These are phyloP conservation scores for Elsinoe ampelina DNA, from an alignment of 2,329 filamentous ascomycete species.

Conservation along the genomic window DNA sequence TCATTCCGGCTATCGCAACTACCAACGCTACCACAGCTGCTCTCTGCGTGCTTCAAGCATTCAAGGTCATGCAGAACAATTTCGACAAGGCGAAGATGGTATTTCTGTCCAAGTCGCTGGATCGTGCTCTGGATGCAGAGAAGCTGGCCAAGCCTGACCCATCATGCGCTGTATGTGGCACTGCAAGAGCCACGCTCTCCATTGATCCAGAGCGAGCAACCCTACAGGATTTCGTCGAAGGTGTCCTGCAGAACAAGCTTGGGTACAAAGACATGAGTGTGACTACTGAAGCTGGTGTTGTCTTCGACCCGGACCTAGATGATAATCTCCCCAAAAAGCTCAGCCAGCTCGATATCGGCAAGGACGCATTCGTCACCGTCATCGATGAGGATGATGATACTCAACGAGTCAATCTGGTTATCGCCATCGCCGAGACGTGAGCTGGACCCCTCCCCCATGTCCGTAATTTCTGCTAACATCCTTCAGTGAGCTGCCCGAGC, in stretches of 20 bases:
- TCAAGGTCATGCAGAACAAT: conserved; percentile 74
- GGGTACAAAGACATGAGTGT: conserved; percentile 73
- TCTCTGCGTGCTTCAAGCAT: conserved; percentile 82
- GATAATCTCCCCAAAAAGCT: conserved; percentile 78
- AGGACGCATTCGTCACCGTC: conserved; percentile 69
- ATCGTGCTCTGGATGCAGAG: conserved; percentile 50
- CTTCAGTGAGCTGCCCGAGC: conserved; percentile 2
- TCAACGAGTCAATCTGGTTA: conserved; percentile 68
- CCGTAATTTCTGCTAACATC: background rate
- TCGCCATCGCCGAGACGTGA: conserved; percentile 31
- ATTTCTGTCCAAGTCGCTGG: conserved; percentile 61
- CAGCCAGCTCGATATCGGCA: conserved; percentile 59
- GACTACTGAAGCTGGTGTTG: conserved; percentile 61
- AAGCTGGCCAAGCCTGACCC: conserved; percentile 58
- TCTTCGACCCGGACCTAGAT: conserved; percentile 84
- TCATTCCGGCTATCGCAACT: conserved; percentile 95
- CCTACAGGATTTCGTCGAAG: conserved; percentile 68
- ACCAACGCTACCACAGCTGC: conserved; percentile 95
- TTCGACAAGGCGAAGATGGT: conserved; percentile 69
- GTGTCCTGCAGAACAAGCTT: conserved; percentile 59
- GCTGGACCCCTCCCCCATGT: background rate
- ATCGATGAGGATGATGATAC: conserved; percentile 74
- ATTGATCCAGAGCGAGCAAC: conserved; percentile 65
- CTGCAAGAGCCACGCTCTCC: conserved; percentile 56
- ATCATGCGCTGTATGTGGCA: conserved; percentile 73